Evolutionary conservation across 129 eudicot genomes (phyloP).

Genomic region (Erigeron canadensis): DNA sequence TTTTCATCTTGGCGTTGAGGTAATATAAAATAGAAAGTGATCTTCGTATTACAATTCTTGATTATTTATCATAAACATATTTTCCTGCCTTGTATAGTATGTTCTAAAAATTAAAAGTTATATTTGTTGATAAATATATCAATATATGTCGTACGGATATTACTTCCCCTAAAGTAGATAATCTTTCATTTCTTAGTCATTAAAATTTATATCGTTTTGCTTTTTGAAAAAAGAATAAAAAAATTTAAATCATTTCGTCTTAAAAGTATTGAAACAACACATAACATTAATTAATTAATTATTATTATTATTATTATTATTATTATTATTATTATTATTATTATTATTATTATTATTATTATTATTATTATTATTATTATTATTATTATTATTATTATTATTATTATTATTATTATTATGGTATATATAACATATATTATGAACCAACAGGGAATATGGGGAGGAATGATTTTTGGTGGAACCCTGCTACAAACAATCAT

Average conservation of each 20-base stretch:
- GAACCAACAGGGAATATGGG: slow-evolving; percentile 68
- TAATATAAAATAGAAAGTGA: slow-evolving; percentile 22
- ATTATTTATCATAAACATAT: too few relatives aligned
- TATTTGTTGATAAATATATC: too few relatives aligned
- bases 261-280: too few relatives aligned
- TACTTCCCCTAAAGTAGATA: too few relatives aligned
- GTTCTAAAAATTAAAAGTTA: too few relatives aligned
- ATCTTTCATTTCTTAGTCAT: too few relatives aligned
- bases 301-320: not conserved
- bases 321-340: too few relatives aligned
- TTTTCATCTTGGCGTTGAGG: slow-evolving; percentile 58
- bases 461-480: slow-evolving; percentile 88
- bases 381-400: not conserved
- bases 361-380: not conserved
- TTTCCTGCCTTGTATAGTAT: too few relatives aligned
- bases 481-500: slow-evolving; percentile 71
- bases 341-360: not conserved
- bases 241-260: not conserved
- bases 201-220: not conserved
- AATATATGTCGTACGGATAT: too few relatives aligned
- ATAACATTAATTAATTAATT: too few relatives aligned
- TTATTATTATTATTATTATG: not conserved
- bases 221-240: too few relatives aligned
- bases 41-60: too few relatives aligned
- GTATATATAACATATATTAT: not conserved